Evolutionary conservation across 768 basidiomycete genomes (phyloP).

Genomic region (Mycena indigotica): DNA sequence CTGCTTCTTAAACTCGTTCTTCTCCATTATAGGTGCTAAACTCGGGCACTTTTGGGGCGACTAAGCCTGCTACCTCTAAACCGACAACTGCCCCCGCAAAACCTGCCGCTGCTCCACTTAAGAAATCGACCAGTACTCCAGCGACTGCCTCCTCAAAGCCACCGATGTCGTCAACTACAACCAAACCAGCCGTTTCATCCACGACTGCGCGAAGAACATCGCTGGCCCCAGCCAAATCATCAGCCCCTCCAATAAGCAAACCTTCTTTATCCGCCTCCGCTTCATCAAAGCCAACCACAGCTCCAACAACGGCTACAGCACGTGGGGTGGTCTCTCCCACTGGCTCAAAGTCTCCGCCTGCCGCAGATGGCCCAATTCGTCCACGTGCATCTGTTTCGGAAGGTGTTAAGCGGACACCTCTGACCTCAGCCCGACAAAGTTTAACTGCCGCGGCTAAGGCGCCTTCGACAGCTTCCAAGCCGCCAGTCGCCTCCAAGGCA

Average conservation of each 20-base stretch:
- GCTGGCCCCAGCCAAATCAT: conserved; percentile 42
- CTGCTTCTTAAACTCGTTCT: conserved; percentile 17
- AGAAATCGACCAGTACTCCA: conserved; percentile 44
- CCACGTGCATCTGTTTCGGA: conserved; percentile 74
- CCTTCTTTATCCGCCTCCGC: conserved; percentile 43
- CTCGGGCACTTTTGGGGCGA: conserved; percentile 64
- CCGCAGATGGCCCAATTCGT: conserved; percentile 38
- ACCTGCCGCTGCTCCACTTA: conserved; percentile 37
- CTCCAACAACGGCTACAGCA: conserved; percentile 33
- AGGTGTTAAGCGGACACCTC: conserved; percentile 53
- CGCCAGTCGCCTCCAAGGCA: conserved; percentile 26
- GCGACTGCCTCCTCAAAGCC: conserved; percentile 42
- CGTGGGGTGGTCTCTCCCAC: conserved; percentile 61
- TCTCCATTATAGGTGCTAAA: conserved; percentile 54
- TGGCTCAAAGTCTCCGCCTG: conserved; percentile 51
- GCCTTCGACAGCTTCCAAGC: conserved; percentile 33
- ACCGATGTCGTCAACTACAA: conserved; percentile 32
- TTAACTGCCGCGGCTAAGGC: conserved; percentile 39
- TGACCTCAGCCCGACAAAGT: conserved; percentile 43
- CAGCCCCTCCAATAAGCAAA: conserved; percentile 36
- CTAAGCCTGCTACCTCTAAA: conserved; percentile 13
- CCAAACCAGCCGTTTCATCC: conserved; percentile 37
- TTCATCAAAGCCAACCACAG: conserved; percentile 38
- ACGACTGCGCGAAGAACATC: conserved; percentile 46
- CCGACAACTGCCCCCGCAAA: conserved; percentile 38